Conservation (phyloP, 1,284 basidiomycete species). For the Psilocybe mexicana region DNA sequence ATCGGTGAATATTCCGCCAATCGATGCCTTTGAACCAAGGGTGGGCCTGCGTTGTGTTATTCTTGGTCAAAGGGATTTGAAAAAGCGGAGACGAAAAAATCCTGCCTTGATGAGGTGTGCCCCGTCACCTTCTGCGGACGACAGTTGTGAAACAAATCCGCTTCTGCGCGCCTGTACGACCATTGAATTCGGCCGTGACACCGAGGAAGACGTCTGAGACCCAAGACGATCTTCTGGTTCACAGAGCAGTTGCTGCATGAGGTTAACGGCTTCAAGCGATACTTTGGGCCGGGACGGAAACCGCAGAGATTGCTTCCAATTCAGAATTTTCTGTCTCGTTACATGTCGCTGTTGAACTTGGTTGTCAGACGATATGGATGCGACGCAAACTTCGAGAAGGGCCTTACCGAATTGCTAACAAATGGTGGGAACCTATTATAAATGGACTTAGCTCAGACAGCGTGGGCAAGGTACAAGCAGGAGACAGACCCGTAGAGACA, state of each 20-base stretch:
- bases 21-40: constrained; percentile 88
- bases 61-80: constrained; percentile 8
- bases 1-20: constrained; percentile 79
- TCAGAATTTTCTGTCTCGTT: constrained; percentile 89
- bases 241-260: constrained; percentile 88
- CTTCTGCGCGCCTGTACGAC: constrained; percentile 74
- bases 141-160: constrained; percentile 60
- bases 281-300: constrained; percentile 86
- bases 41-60: constrained; percentile 58
- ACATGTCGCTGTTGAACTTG: constrained; percentile 66
- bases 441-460: constrained; percentile 11
- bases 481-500: constrained; percentile 80
- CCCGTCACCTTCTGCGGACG: constrained; percentile 58
- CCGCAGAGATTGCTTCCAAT: constrained; percentile 86
- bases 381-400: constrained; percentile 12
- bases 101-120: constrained; percentile 84
- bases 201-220: constrained; percentile 65
- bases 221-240: constrained; percentile 94
- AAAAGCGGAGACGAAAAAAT: not conserved
- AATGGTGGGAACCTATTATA: constrained; percentile 83
- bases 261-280: constrained; percentile 82
- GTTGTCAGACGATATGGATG: constrained; percentile 9
- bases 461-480: constrained; percentile 22
- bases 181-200: constrained; percentile 75
- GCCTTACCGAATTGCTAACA: constrained; percentile 81